phyloP scores from a whole-genome alignment of 1,284 basidiomycete genomes.

The Austroboletus rostrupii region DNA sequence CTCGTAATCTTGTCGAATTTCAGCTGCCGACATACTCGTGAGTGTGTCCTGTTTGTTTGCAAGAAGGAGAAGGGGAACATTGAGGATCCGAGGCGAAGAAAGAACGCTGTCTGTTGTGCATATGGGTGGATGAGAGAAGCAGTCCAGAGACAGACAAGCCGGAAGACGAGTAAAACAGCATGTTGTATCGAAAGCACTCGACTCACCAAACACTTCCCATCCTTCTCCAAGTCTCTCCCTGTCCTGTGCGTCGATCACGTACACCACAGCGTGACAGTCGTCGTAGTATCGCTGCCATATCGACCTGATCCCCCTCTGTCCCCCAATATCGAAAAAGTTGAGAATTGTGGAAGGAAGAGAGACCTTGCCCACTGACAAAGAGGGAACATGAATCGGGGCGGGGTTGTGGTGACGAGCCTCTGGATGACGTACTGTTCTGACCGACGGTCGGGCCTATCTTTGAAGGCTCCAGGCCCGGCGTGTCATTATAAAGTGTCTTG shows the following conservation, averaged over 20 bases:
- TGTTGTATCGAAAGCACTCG: no score
- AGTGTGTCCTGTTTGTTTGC: slow-evolving; percentile 92
- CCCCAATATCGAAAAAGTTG: slow-evolving; percentile 93
- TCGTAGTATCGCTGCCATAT: slow-evolving; percentile 94
- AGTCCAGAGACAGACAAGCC: no score
- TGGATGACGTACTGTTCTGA: slow-evolving; percentile 74
- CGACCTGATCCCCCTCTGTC: slow-evolving; percentile 84
- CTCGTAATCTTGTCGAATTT: slow-evolving; percentile 87
- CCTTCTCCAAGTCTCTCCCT: slow-evolving; percentile 81
- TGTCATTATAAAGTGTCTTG: slow-evolving; percentile 85
- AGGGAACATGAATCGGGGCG: background rate
- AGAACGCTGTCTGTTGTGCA: slow-evolving; percentile 70
- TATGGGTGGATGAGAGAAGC: background rate
- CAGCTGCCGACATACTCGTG: slow-evolving; percentile 75
- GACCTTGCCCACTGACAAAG: slow-evolving; percentile 77
- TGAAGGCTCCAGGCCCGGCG: slow-evolving; percentile 78
- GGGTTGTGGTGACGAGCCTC: background rate
- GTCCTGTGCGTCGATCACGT: slow-evolving; percentile 88
- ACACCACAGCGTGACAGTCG: slow-evolving; percentile 91
- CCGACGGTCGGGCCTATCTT: slow-evolving; percentile 93
- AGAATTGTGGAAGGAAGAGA: slow-evolving; percentile 86
- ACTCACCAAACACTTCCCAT: slow-evolving; percentile 91
- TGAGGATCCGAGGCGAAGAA: slow-evolving; percentile 80
- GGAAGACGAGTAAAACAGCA: background rate
- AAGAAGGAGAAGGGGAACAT: slow-evolving; percentile 81